These are phyloP conservation scores for Hygrophorus pudorinus DNA, from an alignment of 768 basidiomycete species.

Conservation along the genomic window DNA sequence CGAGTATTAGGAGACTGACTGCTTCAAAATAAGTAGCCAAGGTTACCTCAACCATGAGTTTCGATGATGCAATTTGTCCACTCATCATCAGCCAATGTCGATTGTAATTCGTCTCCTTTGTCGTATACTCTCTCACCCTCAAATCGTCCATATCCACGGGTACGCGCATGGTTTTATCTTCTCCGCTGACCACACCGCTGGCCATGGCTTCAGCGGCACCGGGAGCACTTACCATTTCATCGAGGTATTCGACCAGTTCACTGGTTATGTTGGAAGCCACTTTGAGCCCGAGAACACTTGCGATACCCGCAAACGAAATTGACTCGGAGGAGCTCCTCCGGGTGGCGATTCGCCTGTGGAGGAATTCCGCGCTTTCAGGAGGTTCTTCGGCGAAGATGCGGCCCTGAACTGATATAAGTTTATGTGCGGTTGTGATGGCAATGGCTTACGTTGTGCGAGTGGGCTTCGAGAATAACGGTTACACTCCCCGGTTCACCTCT, in stretches of 20 bases:
- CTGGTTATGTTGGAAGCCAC: not conserved
- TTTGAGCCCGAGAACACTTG: not conserved
- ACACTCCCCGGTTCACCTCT: slow-evolving; percentile 7
- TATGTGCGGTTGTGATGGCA: not conserved
- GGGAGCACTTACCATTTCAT: slow-evolving; percentile 1
- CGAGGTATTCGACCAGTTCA: not conserved
- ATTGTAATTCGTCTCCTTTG: slow-evolving; percentile 24
- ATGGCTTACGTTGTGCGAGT: slow-evolving; percentile 18
- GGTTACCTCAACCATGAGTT: slow-evolving; percentile 17
- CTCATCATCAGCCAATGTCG: slow-evolving; percentile 28
- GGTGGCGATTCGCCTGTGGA: not conserved
- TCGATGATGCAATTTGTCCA: slow-evolving; percentile 17
- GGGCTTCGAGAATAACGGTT: slow-evolving; percentile 24
- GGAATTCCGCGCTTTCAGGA: not conserved
- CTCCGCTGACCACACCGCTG: not conserved
- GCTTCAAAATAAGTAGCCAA: not conserved
- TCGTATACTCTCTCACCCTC: slow-evolving; percentile 31
- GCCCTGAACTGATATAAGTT: slow-evolving; percentile 5
- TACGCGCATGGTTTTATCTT: slow-evolving; percentile 3
- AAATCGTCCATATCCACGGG: slow-evolving; percentile 21
- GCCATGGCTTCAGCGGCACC: slow-evolving; percentile 15
- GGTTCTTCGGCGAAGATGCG: slow-evolving; percentile 8
- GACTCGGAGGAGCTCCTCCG: not conserved
- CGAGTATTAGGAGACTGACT: not conserved
- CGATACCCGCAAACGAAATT: not conserved